Evolutionary conservation across 2,329 filamentous ascomycete species (phyloP), one percentile per base, ranked within the genome.

Genomic region (Pyrenophora tritici-repentis): DNA sequence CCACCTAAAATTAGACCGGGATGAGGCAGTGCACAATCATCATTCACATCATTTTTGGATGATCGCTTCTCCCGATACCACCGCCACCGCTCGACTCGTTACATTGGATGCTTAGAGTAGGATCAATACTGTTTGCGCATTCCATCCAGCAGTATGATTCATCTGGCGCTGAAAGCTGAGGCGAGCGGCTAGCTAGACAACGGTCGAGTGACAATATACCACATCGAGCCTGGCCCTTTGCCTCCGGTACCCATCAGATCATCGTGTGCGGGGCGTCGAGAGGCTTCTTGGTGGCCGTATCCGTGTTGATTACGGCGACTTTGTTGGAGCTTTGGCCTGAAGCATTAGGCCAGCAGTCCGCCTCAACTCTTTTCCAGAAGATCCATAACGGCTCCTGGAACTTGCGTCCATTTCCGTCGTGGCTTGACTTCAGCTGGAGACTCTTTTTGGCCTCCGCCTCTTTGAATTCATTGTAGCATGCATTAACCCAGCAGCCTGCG

Each of bases 21-120:
- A 53, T 26, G 62, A 59, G 63, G 65, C 65, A 62, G 63, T 69
- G 62, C 63, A 59, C 50, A 45, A 47, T 36, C 46, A 29, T 53
- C 56, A 50, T 59, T 46, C 50, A 61, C 52, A 49, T 51, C 47
- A 31, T 47, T 52, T 3, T 49, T 58, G 51, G 56, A 50, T 42
- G 55, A 58, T 62, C 49, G 50, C 49, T 45, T 55, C 46, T 55
- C 38, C 50, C 48, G 53, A 48, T 54, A 44, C 54, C 58, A 61
- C 55, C 55, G 56, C 59, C 61, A 61, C 59, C 35, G 41, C 50
- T 50, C 46, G 20, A 53, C 41, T 42, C 32, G 44, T 45, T 42
- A 22, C 44, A 52, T 47, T 45, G 26, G 9, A 29, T 29, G 26
- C 33, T 33, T 18, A 50, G 46, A 47, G 41, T 42, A 39, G 40